phyloP scores from a whole-genome alignment of 495 filamentous ascomycete species.

The Hyphodiscus hymeniophilus region DNA sequence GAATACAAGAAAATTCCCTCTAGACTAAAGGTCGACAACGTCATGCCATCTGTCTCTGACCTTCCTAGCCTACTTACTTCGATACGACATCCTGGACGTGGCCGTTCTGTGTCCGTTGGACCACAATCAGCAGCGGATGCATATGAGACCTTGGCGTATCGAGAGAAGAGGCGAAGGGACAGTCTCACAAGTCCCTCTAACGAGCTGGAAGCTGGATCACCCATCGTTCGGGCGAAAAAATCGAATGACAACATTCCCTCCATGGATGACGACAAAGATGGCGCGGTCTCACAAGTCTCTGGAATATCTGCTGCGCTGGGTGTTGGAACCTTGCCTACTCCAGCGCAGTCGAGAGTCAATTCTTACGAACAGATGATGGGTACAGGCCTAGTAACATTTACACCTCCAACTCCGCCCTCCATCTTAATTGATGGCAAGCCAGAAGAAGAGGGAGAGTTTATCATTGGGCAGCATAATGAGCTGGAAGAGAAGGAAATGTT shows the following conservation, averaged over 20 bases:
- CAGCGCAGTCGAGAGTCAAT: conserved; percentile 33
- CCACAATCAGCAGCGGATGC: conserved; percentile 94
- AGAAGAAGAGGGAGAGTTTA: conserved; percentile 24
- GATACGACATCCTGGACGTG: conserved; percentile 67
- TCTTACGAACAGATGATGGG: conserved; percentile 69
- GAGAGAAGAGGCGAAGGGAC: conserved; percentile 71
- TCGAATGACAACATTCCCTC: conserved; percentile 1
- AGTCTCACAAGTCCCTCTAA: conserved; percentile 27
- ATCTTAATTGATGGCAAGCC: conserved; percentile 24
- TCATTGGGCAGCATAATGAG: conserved; percentile 37
- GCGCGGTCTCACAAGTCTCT: conserved; percentile 15
- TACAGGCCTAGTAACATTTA: conserved; percentile 36
- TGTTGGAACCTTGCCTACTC: conserved; percentile 14
- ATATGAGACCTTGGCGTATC: conserved; percentile 90
- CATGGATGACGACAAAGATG: conserved; percentile 12
- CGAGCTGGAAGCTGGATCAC: conserved; percentile 1
- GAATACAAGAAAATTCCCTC: conserved; percentile 81
- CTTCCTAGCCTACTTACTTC: conserved; percentile 69
- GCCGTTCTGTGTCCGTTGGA: conserved; percentile 80
- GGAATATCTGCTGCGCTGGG: conserved; percentile 16
- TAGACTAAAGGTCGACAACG: conserved; percentile 71
- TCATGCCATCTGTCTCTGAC: conserved; percentile 77
- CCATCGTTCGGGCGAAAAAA: conserved; percentile 1
- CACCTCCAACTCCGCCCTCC: conserved; percentile 28
- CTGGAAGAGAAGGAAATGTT: conserved; percentile 74